Evolutionary conservation across 2,329 filamentous ascomycete genomes (phyloP), one percentile per base, ranked within the genome.

Genomic region (Fusarium nygamai): DNA sequence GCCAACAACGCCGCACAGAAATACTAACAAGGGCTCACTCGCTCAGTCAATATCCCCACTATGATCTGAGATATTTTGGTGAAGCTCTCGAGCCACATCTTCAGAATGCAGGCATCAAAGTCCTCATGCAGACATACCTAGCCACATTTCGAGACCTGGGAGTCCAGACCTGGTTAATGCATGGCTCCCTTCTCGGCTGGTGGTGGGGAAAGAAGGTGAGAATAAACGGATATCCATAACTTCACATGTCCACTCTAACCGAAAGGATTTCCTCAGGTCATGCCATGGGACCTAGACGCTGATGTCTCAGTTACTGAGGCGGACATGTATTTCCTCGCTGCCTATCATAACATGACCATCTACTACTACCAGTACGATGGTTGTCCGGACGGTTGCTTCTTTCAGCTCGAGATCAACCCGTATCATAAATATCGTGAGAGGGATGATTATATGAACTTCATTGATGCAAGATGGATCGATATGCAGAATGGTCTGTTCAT

Each of bases 181-280:
- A 96, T 79, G 92, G 93, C n/a, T 93, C 92, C n/a, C 84, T 96
- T 36, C 85, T 96, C 38, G 94, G 93, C 12, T 96, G 94, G 94
- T 96, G 93, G 93, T 96, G 93, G 93, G 94, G 94, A 76, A 86
- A 86, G 54, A 85, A 84, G 80, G 83, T 83, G 78, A 76, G 50
- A 22, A 53, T 36, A 27, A 34, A 53, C 33, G 33, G 33, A 71
- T 50, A n/a, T 38, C 43, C 43, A 60, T 36, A 36, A 50, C 20
- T 39, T 44, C 53, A 56, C 38, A 27, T 22, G 34, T 59, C 22
- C 11, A 48, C 29, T 59, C 66, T 69, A 56, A 72, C 64, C 29
- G 38, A 47, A 31, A 8, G 51, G n/a, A 50, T 50, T 6, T 22
- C 24, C 61, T 53, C 76, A 92, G 87, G 88, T 93, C 71, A 88